Evolutionary conservation across 495 filamentous ascomycete genomes (phyloP).

Genomic region (Wilcoxina mikolae): DNA sequence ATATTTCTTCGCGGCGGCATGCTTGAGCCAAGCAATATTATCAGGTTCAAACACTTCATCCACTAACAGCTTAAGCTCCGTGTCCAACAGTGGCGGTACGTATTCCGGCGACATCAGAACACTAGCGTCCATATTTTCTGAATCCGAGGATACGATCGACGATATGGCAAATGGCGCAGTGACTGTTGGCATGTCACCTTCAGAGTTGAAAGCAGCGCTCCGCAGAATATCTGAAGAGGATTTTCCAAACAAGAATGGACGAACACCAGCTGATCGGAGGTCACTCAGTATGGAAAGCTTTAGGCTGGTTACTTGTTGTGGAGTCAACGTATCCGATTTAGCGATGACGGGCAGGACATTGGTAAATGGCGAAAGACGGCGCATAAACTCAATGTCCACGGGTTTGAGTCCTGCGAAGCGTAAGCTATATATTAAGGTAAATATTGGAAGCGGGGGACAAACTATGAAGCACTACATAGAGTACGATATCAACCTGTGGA

Average conservation of each 20-base stretch:
- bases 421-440: constrained; percentile 15
- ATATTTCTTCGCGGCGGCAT: constrained; percentile 75
- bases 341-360: constrained; percentile 79
- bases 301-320: constrained; percentile 42
- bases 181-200: background rate
- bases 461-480: constrained; percentile 65
- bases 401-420: constrained; percentile 45
- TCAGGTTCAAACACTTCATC: constrained; percentile 61
- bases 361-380: constrained; percentile 56
- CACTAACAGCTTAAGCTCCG: constrained; percentile 61
- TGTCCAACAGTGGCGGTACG: constrained; percentile 62
- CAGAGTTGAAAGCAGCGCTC: constrained; percentile 18
- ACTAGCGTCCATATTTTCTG: constrained; percentile 88
- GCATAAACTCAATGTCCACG: constrained; percentile 63
- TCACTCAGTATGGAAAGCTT: constrained; percentile 49
- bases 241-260: constrained; percentile 52
- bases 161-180: constrained; percentile 63
- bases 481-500: constrained; percentile 72
- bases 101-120: constrained; percentile 91
- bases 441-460: constrained; percentile 20
- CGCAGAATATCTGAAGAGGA: constrained; percentile 24
- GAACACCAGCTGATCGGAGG: constrained; percentile 46
- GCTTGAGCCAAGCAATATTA: constrained; percentile 71
- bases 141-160: constrained; percentile 57
- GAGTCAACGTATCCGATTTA: constrained; percentile 54